Evolutionary conservation across 202 grass and related monocot genomes (phyloP).

Genomic region (Schoenoplectus tabernaemontani): DNA sequence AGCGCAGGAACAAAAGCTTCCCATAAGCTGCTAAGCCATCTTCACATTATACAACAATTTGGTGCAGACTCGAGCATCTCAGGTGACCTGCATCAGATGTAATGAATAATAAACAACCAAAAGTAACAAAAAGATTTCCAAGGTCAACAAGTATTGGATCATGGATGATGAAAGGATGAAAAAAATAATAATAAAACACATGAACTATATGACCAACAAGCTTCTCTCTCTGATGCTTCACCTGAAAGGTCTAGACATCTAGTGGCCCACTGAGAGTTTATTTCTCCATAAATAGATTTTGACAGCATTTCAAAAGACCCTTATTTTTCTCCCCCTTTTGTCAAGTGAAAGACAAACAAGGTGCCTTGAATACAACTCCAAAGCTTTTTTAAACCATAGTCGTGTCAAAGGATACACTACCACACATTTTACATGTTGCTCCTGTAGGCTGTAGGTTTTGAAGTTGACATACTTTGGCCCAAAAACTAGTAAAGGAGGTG

Average conservation of each 20-base stretch:
- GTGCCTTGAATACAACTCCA: background rate
- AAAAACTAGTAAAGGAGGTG: no score
- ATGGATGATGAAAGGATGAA: background rate
- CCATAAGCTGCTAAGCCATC: background rate
- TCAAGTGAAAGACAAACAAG: background rate
- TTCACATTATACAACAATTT: conserved; percentile 75
- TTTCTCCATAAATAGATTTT: background rate
- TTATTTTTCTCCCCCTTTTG: background rate
- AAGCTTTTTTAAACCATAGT: background rate
- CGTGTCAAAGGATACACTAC: no score
- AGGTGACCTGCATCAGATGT: conserved; percentile 38
- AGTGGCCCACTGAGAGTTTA: background rate
- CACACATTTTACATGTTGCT: background rate
- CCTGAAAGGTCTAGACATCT: background rate
- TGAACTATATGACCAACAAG: background rate
- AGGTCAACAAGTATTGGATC: background rate
- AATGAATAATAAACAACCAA: conserved; percentile 3
- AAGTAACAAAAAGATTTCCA: no score
- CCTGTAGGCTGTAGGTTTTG: no score
- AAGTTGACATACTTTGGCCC: no score
- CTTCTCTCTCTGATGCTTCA: background rate
- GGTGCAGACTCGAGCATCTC: conserved; percentile 57
- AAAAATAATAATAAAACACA: background rate
- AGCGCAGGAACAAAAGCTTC: conserved; percentile 9
- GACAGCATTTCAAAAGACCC: background rate